Evolutionary conservation across 345 rosid genomes (phyloP), one percentile per base, ranked within the genome.

Genomic region (Mercurialis annua): DNA sequence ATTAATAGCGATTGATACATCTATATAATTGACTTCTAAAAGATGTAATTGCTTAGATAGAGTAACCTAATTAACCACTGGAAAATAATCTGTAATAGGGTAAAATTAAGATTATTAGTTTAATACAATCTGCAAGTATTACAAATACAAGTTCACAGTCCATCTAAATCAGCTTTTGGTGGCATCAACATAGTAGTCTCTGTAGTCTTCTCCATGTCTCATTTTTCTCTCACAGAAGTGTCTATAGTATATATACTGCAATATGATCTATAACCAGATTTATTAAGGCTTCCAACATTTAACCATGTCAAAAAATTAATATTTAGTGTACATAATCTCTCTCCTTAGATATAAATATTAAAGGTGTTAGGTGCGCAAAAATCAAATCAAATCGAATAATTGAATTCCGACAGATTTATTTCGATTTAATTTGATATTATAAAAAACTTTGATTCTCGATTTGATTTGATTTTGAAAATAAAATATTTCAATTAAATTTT

Each of bases 221-320:
- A 33, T 12, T 14, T 10, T 50, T 40, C 48, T 61, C 31, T 48
- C 48, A 64, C 79, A 72, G 64, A 79, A 68, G 78, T 78, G 79
- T 68, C 73, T 83, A 85, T 93, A 93, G 59, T 89, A 93, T 24
- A 91, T 64, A 76, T 87, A 93, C 85, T 93, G 98, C 89, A 89
- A 42, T 73, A 89, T 87, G 70, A 93, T 90, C 97, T 94, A 53
- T 74, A 66, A 34, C 2, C 1, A 30, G 36, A 14, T 0, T 38
- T 18, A 86, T 83, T 61, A 82, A 83, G 85, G 85, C 1, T 14
- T 1, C 2, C 6, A n/a, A n/a, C n/a, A n/a, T n/a, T n/a, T n/a
- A n/a, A n/a, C n/a, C n/a, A n/a, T n/a, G n/a, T n/a, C n/a, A n/a
- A n/a, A n/a, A n/a, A n/a, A n/a, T n/a, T n/a, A n/a, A n/a, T n/a